A percentile compares a stretch with the other conserved stretches of the same genome.
Conservation (phyloP, 2,329 filamentous ascomycete genomes). For the Colletotrichum horii region DNA sequence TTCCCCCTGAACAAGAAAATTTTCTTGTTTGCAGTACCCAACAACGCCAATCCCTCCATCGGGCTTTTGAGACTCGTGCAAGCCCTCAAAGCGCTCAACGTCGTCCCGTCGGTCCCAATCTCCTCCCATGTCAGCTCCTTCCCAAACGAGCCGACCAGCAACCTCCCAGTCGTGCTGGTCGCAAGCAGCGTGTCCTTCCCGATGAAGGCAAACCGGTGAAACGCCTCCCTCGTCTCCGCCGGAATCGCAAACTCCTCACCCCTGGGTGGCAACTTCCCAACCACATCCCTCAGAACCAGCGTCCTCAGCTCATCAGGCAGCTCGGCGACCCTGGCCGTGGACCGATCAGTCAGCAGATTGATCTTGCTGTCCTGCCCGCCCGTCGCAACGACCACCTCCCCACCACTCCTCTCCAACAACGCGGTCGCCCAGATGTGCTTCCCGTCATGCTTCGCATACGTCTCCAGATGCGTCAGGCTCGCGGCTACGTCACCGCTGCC, state of each 20-base stretch:
- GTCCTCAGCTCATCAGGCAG: constrained; percentile 22
- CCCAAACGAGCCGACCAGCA: constrained; percentile 53
- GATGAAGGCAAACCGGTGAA: constrained; percentile 70
- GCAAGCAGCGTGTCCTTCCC: constrained; percentile 57
- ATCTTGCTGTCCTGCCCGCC: constrained; percentile 86
- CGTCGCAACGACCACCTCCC: constrained; percentile 60
- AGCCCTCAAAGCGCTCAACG: constrained; percentile 43
- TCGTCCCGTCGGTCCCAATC: constrained; percentile 37
- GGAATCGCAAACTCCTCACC: constrained; percentile 33
- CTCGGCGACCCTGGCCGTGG: background rate
- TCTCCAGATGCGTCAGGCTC: constrained; percentile 56
- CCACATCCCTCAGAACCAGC: constrained; percentile 38
- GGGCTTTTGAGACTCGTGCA: constrained; percentile 53
- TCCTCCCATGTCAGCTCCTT: constrained; percentile 46
- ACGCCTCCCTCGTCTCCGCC: constrained; percentile 42
- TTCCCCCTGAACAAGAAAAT: constrained; percentile 48
- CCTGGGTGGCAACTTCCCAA: constrained; percentile 23
- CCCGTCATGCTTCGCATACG: constrained; percentile 73
- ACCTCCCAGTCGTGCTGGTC: constrained; percentile 64
- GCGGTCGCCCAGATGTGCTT: constrained; percentile 90
- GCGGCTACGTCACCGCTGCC: background rate
- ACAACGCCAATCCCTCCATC: constrained; percentile 41
- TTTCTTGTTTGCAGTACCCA: constrained; percentile 55
- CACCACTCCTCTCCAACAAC: constrained; percentile 33
- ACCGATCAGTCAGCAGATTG: constrained; percentile 45